A percentile compares a stretch with the other conserved stretches of the same genome.
Evolutionary conservation across 176 grass and related monocot genomes (phyloP).

Genomic region (Pharus latifolius): DNA sequence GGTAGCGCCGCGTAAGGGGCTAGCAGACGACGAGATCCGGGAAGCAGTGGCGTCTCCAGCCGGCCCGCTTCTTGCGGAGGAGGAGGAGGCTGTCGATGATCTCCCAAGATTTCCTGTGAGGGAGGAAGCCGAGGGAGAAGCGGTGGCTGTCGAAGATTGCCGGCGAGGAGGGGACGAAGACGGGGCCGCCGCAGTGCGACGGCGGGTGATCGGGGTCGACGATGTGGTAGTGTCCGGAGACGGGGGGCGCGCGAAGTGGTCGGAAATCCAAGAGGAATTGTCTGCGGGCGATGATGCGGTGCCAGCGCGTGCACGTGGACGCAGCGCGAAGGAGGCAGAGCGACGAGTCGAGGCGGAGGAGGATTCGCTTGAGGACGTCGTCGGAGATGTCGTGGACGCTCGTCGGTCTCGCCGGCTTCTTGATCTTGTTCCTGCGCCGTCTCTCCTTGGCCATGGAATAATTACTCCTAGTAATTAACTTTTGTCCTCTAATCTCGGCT

Average conservation of each 20-base stretch:
- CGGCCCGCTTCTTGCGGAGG: too few species aligned
- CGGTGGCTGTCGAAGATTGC: neutral
- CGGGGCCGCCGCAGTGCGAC: too few species aligned
- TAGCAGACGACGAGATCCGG: neutral
- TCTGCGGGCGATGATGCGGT: neutral
- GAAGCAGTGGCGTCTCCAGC: too few species aligned
- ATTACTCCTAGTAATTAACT: too few species aligned
- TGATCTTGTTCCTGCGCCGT: too few species aligned
- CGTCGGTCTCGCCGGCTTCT: too few species aligned
- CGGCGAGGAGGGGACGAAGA: neutral
- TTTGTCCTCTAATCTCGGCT: too few species aligned
- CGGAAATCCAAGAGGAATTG: neutral
- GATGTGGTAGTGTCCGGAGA: neutral
- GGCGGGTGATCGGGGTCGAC: too few species aligned
- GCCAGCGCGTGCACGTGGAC: neutral
- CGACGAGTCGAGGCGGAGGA: neutral
- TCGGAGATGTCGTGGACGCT: neutral
- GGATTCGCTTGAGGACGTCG: neutral
- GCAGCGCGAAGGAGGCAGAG: neutral
- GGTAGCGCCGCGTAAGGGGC: neutral
- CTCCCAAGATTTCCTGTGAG: neutral
- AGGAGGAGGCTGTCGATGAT: neutral
- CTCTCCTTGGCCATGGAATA: too few species aligned
- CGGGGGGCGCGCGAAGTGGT: neutral
- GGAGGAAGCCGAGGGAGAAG: neutral